Conservation (phyloP, 495 filamentous ascomycete species). For the Articulospora tetracladia region DNA sequence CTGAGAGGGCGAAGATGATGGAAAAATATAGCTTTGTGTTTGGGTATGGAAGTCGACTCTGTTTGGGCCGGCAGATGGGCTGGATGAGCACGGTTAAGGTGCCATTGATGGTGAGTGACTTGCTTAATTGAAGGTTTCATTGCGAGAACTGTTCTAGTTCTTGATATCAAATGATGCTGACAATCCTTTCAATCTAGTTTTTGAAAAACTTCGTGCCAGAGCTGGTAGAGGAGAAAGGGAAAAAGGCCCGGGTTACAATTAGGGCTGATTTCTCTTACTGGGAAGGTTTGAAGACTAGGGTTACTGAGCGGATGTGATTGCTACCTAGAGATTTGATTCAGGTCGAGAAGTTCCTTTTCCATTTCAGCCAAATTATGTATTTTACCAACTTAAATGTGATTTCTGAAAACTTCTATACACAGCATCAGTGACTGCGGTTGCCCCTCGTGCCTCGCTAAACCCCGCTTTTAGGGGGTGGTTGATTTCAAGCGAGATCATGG, state of each 20-base stretch:
- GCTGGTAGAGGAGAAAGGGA: neutral
- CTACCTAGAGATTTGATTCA: too few species aligned
- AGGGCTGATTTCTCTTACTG: constrained; percentile 3
- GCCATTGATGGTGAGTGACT: neutral
- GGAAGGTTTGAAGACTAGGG: neutral
- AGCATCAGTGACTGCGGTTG: too few species aligned
- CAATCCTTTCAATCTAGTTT: neutral
- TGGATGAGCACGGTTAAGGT: neutral
- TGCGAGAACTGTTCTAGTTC: neutral
- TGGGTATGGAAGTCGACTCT: neutral
- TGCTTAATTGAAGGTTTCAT: neutral
- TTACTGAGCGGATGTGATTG: too few species aligned
- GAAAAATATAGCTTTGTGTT: neutral
- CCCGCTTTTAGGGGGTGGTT: too few species aligned
- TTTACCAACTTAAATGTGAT: too few species aligned
- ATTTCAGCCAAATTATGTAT: too few species aligned
- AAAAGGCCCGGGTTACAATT: neutral
- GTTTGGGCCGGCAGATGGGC: neutral
- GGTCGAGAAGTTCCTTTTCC: too few species aligned
- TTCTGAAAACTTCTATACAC: too few species aligned
- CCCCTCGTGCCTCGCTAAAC: too few species aligned
- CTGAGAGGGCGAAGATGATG: neutral
- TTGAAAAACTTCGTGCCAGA: neutral
- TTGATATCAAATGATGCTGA: neutral
- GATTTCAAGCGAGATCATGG: too few species aligned